Conservation (phyloP, 805 yeast genomes). For the Metschnikowia cubensis region DNA sequence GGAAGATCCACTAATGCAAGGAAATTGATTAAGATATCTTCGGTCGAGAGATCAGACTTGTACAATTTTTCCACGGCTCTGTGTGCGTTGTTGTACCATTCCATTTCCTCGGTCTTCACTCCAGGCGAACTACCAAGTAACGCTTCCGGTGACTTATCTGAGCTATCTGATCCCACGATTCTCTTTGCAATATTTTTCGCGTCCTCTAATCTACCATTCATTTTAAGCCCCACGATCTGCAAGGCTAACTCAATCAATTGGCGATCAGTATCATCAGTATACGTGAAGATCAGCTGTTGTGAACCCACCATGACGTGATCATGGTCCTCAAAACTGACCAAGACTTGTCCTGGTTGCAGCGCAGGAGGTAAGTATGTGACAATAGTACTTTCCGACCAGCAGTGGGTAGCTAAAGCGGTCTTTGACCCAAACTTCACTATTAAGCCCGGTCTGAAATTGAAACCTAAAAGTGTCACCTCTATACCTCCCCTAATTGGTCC, state of each 20-base stretch:
- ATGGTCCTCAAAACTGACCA: slow-evolving; percentile 71
- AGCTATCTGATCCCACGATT: slow-evolving; percentile 64
- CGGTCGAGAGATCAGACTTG: slow-evolving; percentile 43
- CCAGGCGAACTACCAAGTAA: slow-evolving; percentile 9
- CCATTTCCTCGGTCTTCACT: slow-evolving; percentile 25
- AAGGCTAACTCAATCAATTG: slow-evolving; percentile 92
- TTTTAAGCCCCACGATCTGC: slow-evolving; percentile 93
- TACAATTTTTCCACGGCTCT: slow-evolving; percentile 47
- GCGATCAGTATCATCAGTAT: slow-evolving; percentile 91
- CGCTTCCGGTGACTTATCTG: slow-evolving; percentile 9
- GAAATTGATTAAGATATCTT: slow-evolving; percentile 47
- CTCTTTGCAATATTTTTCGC: slow-evolving; percentile 91
- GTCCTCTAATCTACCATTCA: slow-evolving; percentile 94
- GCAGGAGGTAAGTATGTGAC: slow-evolving; percentile 95
- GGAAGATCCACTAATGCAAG: slow-evolving; percentile 59
- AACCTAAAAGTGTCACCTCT: slow-evolving; percentile 87
- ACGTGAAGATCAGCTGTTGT: slow-evolving; percentile 71
- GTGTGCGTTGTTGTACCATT: slow-evolving; percentile 54
- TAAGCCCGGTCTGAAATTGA: slow-evolving; percentile 79
- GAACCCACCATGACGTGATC: slow-evolving; percentile 30
- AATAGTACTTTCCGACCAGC: slow-evolving; percentile 93
- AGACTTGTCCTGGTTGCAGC: slow-evolving; percentile 81
- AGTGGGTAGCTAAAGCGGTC: slow-evolving; percentile 78
- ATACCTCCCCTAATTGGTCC: slow-evolving; percentile 97
- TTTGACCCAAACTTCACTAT: slow-evolving; percentile 83